Percentiles rank a stretch among this genome's conserved stretches.
Evolutionary conservation across 768 basidiomycete genomes (phyloP).

Genomic region (Lepiota brunneoincarnata): DNA sequence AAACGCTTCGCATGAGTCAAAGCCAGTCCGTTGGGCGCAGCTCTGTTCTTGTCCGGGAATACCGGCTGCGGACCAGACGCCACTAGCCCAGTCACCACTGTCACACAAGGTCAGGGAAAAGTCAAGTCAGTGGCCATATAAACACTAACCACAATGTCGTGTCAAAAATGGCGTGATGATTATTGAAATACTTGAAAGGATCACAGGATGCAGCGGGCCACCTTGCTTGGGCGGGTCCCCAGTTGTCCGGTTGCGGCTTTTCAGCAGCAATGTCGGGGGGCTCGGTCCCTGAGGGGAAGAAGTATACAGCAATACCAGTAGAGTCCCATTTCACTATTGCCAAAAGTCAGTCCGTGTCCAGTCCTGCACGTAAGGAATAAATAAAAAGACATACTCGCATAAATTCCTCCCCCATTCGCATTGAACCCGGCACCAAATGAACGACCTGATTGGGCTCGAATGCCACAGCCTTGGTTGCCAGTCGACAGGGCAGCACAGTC

Average conservation of each 20-base stretch:
- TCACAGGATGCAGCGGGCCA: slow-evolving; percentile 77
- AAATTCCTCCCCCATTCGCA: slow-evolving; percentile 80
- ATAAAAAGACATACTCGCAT: slow-evolving; percentile 66
- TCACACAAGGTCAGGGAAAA: neutral
- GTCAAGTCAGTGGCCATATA: slow-evolving; percentile 9
- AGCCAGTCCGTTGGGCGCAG: slow-evolving; percentile 82
- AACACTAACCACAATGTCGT: slow-evolving; percentile 73
- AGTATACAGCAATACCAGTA: slow-evolving; percentile 75
- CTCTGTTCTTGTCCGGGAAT: slow-evolving; percentile 84
- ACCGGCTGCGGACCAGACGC: slow-evolving; percentile 70
- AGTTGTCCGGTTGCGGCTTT: slow-evolving; percentile 69
- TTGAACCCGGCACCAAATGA: slow-evolving; percentile 91
- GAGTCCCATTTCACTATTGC: slow-evolving; percentile 70
- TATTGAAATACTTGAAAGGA: slow-evolving; percentile 75
- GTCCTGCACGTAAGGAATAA: slow-evolving; percentile 10
- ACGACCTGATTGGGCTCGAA: slow-evolving; percentile 53
- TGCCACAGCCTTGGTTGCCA: slow-evolving; percentile 79
- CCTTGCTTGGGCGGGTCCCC: slow-evolving; percentile 76
- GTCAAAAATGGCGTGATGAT: slow-evolving; percentile 79
- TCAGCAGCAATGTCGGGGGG: slow-evolving; percentile 76
- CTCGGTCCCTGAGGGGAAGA: slow-evolving; percentile 72
- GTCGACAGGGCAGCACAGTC: slow-evolving; percentile 72
- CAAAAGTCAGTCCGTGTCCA: slow-evolving; percentile 2
- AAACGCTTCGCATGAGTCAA: slow-evolving; percentile 76
- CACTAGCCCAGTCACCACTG: slow-evolving; percentile 88